phyloP scores from a whole-genome alignment of 1,139 yeast genomes.

The Geotrichum bryndzae region DNA sequence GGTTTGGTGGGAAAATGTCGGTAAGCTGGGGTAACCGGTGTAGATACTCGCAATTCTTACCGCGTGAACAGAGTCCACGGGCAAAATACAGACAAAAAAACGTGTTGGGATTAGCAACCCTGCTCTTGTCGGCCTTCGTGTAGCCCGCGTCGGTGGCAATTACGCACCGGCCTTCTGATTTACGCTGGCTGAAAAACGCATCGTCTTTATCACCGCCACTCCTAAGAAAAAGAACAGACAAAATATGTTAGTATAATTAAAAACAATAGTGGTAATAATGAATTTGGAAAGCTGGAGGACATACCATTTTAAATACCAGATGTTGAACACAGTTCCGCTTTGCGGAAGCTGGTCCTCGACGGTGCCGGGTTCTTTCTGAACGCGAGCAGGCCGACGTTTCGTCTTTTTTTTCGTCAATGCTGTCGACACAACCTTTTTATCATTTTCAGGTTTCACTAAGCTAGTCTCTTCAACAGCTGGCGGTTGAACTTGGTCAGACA shows the following conservation, averaged over 20 bases:
- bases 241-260: neutral
- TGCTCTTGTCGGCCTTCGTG: conserved; percentile 58
- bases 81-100: conserved; percentile 80
- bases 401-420: conserved; percentile 12
- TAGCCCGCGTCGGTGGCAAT: conserved; percentile 63
- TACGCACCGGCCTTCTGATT: conserved; percentile 51
- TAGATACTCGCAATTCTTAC: conserved; percentile 64
- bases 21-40: conserved; percentile 65
- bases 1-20: conserved; percentile 51
- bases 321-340: conserved; percentile 71
- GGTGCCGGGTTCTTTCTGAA: conserved; percentile 65
- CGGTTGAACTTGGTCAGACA: neutral
- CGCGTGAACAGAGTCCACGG: conserved; percentile 78
- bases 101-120: conserved; percentile 22
- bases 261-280: no score
- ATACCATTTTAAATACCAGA: conserved; percentile 82
- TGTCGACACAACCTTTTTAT: neutral
- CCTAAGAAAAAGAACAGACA: neutral
- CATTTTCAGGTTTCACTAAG: neutral
- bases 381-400: conserved; percentile 48
- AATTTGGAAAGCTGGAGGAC: neutral
- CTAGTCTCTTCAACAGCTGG: neutral
- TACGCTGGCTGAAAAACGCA: conserved; percentile 36
- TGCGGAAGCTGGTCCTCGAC: conserved; percentile 70
- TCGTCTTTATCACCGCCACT: conserved; percentile 40